A percentile compares a stretch with the other conserved stretches of the same genome.
phyloP scores from a whole-genome alignment of 1,284 basidiomycete genomes.

The Amylostereum chailletii region DNA sequence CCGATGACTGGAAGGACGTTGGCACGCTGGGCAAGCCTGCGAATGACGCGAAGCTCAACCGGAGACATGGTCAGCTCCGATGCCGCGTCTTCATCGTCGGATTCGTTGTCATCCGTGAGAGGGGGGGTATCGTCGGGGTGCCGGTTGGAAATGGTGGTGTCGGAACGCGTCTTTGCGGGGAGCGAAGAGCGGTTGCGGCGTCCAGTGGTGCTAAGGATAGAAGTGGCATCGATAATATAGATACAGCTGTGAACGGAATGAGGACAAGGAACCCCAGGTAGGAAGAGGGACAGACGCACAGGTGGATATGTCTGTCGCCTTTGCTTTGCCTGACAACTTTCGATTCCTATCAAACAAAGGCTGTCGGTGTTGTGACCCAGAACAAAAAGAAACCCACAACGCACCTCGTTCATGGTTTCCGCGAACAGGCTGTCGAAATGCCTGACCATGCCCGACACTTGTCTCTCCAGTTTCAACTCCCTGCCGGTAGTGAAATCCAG shows the following conservation, averaged over 20 bases:
- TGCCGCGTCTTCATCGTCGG: constrained; percentile 26
- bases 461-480: constrained; percentile 68
- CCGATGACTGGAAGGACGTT: constrained; percentile 76
- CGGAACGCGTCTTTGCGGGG: constrained; percentile 47
- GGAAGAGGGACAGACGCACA: constrained; percentile 41
- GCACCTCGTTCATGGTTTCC: constrained; percentile 75
- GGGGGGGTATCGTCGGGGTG: constrained; percentile 41
- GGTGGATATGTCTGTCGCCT: constrained; percentile 77
- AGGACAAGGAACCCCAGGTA: constrained; percentile 1
- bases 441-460: constrained; percentile 61
- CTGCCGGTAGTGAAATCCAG: constrained; percentile 63
- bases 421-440: constrained; percentile 72
- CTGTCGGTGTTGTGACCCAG: no score
- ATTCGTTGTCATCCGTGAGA: constrained; percentile 34
- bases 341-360: constrained; percentile 46
- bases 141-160: constrained; percentile 48
- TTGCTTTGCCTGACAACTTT: constrained; percentile 78
- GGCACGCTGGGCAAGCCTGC: constrained; percentile 56
- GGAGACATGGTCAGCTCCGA: constrained; percentile 55
- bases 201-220: constrained; percentile 20
- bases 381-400: constrained; percentile 11
- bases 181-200: constrained; percentile 37
- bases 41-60: constrained; percentile 69
- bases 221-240: background rate
- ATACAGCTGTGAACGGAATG: constrained; percentile 45